Conservation (phyloP, 2,329 filamentous ascomycete genomes). For the Biscogniauxia mediterranea region DNA sequence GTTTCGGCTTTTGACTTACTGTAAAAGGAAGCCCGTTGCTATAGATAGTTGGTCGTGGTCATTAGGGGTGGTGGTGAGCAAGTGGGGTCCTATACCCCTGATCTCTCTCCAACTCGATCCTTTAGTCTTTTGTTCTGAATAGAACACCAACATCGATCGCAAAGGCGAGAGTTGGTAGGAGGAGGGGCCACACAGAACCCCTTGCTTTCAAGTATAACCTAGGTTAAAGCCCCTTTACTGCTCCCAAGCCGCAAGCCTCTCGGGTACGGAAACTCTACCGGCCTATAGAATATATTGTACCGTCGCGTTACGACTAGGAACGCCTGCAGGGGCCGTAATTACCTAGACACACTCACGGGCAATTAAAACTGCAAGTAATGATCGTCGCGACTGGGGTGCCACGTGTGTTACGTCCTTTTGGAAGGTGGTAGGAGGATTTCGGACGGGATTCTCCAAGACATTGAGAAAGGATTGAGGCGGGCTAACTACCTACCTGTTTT, state of each 20-base stretch:
- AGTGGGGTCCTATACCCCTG: slow-evolving; percentile 6
- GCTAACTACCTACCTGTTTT: background rate
- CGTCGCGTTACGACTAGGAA: background rate
- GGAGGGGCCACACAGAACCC: background rate
- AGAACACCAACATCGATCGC: background rate
- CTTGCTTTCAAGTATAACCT: background rate
- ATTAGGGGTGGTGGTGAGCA: slow-evolving; percentile 1
- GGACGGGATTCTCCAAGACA: background rate
- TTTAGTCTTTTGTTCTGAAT: background rate
- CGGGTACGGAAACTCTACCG: background rate
- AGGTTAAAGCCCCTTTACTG: too few species aligned
- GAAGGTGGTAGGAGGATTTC: background rate
- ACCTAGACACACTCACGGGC: background rate
- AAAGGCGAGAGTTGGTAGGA: background rate
- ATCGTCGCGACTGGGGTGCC: background rate
- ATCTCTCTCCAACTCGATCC: background rate
- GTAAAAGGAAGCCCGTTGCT: slow-evolving; percentile 14
- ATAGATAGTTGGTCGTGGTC: background rate
- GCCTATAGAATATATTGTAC: background rate
- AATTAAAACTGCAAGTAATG: background rate
- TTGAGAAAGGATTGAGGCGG: background rate
- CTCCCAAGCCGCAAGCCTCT: background rate
- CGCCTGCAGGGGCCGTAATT: background rate
- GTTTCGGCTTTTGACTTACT: slow-evolving; percentile 12
- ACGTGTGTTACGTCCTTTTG: background rate